Conservation (phyloP, 371 early-diverging fungal species). For the Choanephora cucurbitarum region DNA sequence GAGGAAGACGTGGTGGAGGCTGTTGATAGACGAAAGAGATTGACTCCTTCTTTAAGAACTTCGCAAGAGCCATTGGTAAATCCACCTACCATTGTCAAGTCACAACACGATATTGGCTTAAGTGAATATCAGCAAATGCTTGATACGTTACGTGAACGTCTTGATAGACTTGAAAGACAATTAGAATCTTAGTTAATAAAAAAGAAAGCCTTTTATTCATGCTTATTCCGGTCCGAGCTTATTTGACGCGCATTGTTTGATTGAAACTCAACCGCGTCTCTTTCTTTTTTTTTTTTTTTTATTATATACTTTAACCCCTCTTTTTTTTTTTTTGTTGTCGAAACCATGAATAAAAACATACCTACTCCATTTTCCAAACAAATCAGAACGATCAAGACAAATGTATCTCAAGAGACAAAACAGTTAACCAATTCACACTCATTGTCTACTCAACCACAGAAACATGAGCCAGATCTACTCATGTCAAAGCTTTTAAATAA, state of each 20-base stretch:
- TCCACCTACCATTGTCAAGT: constrained; percentile 31
- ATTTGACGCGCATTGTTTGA: too few species aligned
- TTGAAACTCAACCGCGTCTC: too few species aligned
- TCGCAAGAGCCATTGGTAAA: neutral
- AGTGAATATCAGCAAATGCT: constrained; percentile 30
- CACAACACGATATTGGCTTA: constrained; percentile 34
- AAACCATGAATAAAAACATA: neutral
- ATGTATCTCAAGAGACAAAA: too few species aligned
- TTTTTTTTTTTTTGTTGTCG: too few species aligned
- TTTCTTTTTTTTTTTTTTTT: neutral
- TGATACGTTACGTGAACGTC: constrained; percentile 23
- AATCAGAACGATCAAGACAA: neutral
- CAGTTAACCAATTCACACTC: too few species aligned
- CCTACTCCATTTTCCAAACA: neutral
- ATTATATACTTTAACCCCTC: neutral
- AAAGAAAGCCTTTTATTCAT: too few species aligned
- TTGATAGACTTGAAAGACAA: constrained; percentile 32
- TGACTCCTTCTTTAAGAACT: neutral
- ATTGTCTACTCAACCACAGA: too few species aligned
- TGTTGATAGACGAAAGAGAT: neutral
- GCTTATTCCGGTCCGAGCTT: too few species aligned
- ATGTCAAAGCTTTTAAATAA: too few species aligned
- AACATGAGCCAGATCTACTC: too few species aligned
- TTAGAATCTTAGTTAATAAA: constrained; percentile 20
- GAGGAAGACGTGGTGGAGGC: neutral